Base-by-base conservation (phyloP, 306 rosid species). In the Dalbergia cochinchinensis region DNA sequence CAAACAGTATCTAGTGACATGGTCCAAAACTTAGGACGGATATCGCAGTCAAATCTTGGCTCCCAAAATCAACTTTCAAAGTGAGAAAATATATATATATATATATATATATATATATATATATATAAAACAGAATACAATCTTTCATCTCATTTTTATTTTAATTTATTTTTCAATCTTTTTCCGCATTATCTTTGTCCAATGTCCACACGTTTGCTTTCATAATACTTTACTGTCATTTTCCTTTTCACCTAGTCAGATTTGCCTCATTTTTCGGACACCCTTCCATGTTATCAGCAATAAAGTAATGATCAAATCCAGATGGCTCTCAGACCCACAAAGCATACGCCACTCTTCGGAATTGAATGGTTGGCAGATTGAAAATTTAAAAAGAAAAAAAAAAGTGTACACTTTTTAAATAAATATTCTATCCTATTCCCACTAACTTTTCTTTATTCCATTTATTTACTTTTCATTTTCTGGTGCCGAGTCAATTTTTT, bases 261-360 rank as follows among this genome's bases (percentile, higher is more conserved):
- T 78, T 55, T 67, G 50, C 45, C 75, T 15, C 10, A 42, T 44
- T 54, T 13, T 54, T 39, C 59, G 82, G 68, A 67, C 16, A 47
- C 18, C 7, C 3, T 11, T 33, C 31, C 34, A 7, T 62, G 45
- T 34, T 15, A 1, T 20, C 65, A 14, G 11, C 13, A 51, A 66
- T 45, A 47, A 57, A 76, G 7, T 20, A 69, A 74, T 57, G 55
- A 42, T 61, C 58, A 75, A 61, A 12, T 64, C 79, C 63, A 61
- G 41, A 66, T 84, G 75, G 71, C 82, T 39, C 84, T 78, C 79
- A 79, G 80, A 61, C 70, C 81, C 82, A 64, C 83, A 5, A 75
- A 51, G 81, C 62, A 8, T 34, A 33, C 31, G 57, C 73, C 72
- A 69, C 57, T 64, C 59, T 13, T 42, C 71, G 15, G 11, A 50